phyloP scores from a whole-genome alignment of 176 grass and related monocot species.

The Neostapfia colusana region DNA sequence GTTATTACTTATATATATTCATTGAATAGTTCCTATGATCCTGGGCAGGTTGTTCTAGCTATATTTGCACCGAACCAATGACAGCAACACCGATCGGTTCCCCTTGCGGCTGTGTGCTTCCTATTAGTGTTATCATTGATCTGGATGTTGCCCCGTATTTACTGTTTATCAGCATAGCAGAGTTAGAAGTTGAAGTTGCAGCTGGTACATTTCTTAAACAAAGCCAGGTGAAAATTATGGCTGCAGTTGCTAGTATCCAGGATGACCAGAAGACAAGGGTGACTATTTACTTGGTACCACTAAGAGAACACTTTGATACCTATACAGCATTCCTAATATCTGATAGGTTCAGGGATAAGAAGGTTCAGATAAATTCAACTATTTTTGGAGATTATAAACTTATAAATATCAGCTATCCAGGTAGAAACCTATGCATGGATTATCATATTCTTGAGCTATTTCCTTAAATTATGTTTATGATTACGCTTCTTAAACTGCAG shows the following conservation, averaged over 20 bases:
- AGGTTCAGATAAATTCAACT: constrained; percentile 64
- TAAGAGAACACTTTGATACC: constrained; percentile 82
- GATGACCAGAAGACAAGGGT: constrained; percentile 83
- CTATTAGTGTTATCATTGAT: constrained; percentile 69
- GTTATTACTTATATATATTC: background rate
- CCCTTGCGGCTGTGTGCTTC: constrained; percentile 85
- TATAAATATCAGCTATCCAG: constrained; percentile 78
- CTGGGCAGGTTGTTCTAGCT: constrained; percentile 74
- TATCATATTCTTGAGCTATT: constrained; percentile 14
- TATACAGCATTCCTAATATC: constrained; percentile 71
- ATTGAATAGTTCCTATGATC: constrained; percentile 28
- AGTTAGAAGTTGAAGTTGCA: constrained; percentile 91
- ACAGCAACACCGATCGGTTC: constrained; percentile 70
- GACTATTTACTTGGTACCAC: constrained; percentile 90
- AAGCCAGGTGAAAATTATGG: constrained; percentile 98
- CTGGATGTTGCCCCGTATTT: constrained; percentile 74
- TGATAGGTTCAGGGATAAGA: constrained; percentile 82
- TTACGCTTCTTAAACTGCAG: constrained; percentile 41
- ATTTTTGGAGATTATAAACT: constrained; percentile 87
- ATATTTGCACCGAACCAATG: constrained; percentile 64
- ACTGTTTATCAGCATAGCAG: constrained; percentile 75
- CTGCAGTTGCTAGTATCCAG: constrained; percentile 71
- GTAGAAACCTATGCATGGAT: constrained; percentile 43
- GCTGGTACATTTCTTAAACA: constrained; percentile 93
- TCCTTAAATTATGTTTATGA: constrained; percentile 15